phyloP scores from a whole-genome alignment of 2,329 filamentous ascomycete species.

The Aspergillus sp. region DNA sequence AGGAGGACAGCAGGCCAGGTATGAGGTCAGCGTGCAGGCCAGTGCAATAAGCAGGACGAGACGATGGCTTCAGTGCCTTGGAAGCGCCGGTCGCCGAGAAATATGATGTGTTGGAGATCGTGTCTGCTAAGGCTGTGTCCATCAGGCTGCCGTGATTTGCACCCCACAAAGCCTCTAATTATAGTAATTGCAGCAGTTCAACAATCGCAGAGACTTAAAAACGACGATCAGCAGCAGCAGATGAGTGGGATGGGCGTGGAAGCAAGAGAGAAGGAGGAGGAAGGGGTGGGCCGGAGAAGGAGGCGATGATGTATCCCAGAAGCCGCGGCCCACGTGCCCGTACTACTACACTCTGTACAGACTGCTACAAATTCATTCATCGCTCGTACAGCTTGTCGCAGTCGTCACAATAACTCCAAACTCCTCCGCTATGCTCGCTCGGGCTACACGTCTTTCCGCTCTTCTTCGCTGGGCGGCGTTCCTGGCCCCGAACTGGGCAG shows the following conservation, averaged over 20 bases:
- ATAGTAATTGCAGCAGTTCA: conserved; percentile 2
- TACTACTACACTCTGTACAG: not conserved
- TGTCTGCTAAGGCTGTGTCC: conserved; percentile 12
- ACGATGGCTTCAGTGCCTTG: too few relatives aligned
- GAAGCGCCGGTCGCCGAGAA: conserved; percentile 1
- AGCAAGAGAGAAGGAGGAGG: not conserved
- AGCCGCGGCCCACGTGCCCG: conserved; percentile 1
- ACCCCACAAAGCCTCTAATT: conserved; percentile 5
- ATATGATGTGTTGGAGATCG: conserved; percentile 5
- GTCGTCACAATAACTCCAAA: conserved; percentile 4
- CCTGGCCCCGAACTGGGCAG: conserved; percentile 29
- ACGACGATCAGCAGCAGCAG: too few relatives aligned
- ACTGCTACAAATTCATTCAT: conserved; percentile 2
- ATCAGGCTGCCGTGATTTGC: conserved; percentile 21
- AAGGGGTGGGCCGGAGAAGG: not conserved
- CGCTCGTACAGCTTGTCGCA: conserved; percentile 1
- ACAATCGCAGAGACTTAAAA: too few relatives aligned
- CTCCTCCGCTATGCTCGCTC: conserved; percentile 11
- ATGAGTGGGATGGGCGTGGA: too few relatives aligned
- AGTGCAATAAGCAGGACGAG: too few relatives aligned
- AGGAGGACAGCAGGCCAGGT: too few relatives aligned
- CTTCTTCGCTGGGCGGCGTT: conserved; percentile 28
- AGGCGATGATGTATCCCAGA: not conserved
- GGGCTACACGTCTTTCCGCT: conserved; percentile 26
- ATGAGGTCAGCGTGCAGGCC: too few relatives aligned